These are phyloP conservation scores for Elaphomyces granulatus DNA, from an alignment of 495 filamentous ascomycete genomes.

Conservation along the genomic window DNA sequence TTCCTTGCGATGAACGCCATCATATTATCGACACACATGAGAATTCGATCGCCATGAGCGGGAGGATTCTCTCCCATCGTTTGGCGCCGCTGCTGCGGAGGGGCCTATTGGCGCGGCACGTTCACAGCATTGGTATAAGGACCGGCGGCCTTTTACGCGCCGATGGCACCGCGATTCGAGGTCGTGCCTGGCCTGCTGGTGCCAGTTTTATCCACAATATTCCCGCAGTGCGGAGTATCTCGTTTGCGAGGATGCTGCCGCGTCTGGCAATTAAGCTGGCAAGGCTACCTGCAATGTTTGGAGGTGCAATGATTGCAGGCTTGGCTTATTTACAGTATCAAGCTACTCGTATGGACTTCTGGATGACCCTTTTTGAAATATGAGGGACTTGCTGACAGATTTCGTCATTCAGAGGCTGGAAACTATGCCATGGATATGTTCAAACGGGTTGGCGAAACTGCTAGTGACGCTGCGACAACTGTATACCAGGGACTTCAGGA, in stretches of 20 bases:
- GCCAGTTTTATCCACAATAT: slow-evolving; percentile 71
- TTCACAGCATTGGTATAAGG: slow-evolving; percentile 41
- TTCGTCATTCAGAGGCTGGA: slow-evolving; percentile 51
- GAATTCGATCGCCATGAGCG: slow-evolving; percentile 50
- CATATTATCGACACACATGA: slow-evolving; percentile 16
- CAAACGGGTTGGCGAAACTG: slow-evolving; percentile 51
- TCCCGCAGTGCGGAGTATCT: slow-evolving; percentile 69
- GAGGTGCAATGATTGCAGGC: slow-evolving; percentile 72
- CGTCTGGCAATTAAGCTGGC: slow-evolving; percentile 78
- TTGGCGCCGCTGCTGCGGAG: slow-evolving; percentile 51
- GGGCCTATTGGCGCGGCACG: slow-evolving; percentile 47
- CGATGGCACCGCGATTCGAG: slow-evolving; percentile 44
- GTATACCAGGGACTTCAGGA: slow-evolving; percentile 55
- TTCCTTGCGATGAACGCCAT: slow-evolving; percentile 5
- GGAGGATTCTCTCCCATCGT: slow-evolving; percentile 63
- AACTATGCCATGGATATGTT: slow-evolving; percentile 79
- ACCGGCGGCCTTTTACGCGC: slow-evolving; percentile 57
- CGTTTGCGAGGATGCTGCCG: slow-evolving; percentile 75
- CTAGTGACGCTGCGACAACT: slow-evolving; percentile 46
- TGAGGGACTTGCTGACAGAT: slow-evolving; percentile 14
- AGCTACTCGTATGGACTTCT: slow-evolving; percentile 56
- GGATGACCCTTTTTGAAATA: background rate
- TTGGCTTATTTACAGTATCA: slow-evolving; percentile 93
- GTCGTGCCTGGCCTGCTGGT: slow-evolving; percentile 60
- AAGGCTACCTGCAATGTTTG: slow-evolving; percentile 78